Conservation (phyloP, 192 early-diverging fungal genomes). For the Dispira simplex region DNA sequence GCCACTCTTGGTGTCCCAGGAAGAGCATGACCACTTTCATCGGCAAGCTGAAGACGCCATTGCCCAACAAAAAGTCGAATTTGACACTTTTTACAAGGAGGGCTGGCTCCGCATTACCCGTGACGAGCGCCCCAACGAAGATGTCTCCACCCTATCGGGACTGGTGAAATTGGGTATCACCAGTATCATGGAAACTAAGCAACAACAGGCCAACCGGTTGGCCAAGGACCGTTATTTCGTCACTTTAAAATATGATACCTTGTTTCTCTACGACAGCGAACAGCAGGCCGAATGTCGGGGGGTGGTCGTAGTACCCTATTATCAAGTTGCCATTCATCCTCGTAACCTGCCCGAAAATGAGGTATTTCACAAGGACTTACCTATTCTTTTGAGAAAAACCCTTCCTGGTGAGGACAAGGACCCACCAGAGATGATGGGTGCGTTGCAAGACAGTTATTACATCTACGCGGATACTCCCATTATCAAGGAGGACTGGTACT, state of each 20-base stretch:
- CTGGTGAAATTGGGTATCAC: constrained; percentile 18
- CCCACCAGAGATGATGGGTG: background rate
- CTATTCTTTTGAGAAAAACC: constrained; percentile 25
- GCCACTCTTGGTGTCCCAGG: background rate
- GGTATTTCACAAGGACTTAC: constrained; percentile 38
- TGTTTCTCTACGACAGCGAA: constrained; percentile 74
- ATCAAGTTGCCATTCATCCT: constrained; percentile 35
- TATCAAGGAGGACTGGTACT: constrained; percentile 86
- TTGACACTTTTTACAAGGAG: constrained; percentile 17
- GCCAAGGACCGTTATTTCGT: constrained; percentile 44
- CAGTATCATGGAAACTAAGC: constrained; percentile 22
- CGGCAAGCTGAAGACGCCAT: background rate
- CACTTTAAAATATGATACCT: constrained; percentile 59
- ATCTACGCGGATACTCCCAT: constrained; percentile 36
- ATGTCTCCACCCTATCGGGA: constrained; percentile 17
- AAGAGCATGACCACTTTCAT: constrained; percentile 5
- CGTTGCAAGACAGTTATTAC: constrained; percentile 30
- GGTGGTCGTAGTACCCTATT: constrained; percentile 54
- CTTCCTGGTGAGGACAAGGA: background rate
- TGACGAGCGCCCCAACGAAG: constrained; percentile 12
- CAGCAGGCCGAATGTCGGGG: constrained; percentile 57
- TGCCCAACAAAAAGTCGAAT: background rate
- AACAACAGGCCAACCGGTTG: constrained; percentile 11
- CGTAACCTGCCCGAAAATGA: constrained; percentile 39
- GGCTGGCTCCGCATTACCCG: constrained; percentile 25